Conservation (phyloP, 2,329 filamentous ascomycete genomes). For the Penicillium brevicompactum region DNA sequence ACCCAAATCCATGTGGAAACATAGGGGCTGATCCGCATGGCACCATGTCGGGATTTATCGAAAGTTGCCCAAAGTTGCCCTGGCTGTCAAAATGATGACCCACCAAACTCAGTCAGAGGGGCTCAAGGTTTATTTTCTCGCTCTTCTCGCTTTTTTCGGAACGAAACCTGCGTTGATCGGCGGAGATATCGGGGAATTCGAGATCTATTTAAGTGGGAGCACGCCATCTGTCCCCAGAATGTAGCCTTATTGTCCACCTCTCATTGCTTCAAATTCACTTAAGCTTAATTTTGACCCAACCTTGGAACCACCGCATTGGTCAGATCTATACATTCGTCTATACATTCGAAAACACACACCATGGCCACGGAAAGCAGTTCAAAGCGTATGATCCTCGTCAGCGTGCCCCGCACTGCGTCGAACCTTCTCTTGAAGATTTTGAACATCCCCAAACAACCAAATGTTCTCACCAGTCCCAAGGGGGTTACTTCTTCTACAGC, state of each 20-base stretch:
- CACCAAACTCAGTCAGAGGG: background rate
- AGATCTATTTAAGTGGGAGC: slow-evolving; percentile 5
- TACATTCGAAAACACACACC: background rate
- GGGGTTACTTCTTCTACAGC: slow-evolving; percentile 19
- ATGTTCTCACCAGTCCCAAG: slow-evolving; percentile 5
- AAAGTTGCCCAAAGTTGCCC: too few species aligned
- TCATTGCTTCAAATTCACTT: slow-evolving; percentile 1
- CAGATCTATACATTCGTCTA: background rate
- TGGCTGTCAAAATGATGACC: too few species aligned
- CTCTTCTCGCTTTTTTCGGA: background rate
- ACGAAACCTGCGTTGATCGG: background rate
- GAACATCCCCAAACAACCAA: slow-evolving; percentile 14
- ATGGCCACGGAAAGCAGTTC: background rate
- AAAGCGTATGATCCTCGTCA: slow-evolving; percentile 9
- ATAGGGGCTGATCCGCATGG: background rate
- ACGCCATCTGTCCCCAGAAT: slow-evolving; percentile 6
- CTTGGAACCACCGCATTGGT: background rate
- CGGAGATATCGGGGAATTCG: background rate
- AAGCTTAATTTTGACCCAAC: slow-evolving; percentile 3
- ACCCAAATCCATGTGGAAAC: background rate
- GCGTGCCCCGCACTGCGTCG: slow-evolving; percentile 17
- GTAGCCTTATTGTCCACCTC: background rate
- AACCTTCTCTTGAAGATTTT: slow-evolving; percentile 19
- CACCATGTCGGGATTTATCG: background rate
- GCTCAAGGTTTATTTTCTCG: background rate